A percentile compares a stretch with the other conserved stretches of the same genome.
Conservation (phyloP, 176 grass and related monocot genomes). For the Hsuehochloa calcarea region DNA sequence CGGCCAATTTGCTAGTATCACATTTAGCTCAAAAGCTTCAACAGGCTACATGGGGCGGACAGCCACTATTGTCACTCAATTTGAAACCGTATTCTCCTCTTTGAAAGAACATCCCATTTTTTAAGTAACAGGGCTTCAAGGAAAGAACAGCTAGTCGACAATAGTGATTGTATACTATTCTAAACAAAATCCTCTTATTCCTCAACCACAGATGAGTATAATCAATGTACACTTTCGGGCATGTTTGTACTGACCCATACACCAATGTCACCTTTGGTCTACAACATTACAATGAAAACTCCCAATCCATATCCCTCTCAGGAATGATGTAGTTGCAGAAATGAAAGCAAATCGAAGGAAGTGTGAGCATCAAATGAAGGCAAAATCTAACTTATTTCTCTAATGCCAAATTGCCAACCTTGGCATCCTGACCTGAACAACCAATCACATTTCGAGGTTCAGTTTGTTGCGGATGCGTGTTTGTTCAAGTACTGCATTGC, state of each 20-base stretch:
- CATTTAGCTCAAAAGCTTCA: too few species aligned
- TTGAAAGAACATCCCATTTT: background rate
- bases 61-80: too few species aligned
- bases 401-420: background rate
- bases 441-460: background rate
- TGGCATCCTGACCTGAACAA: background rate
- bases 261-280: background rate
- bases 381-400: background rate
- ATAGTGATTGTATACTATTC: background rate
- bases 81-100: background rate
- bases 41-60: too few species aligned
- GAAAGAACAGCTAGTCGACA: background rate
- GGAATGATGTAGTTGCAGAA: background rate
- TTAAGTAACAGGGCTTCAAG: background rate
- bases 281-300: background rate
- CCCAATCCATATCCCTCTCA: background rate
- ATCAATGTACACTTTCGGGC: too few species aligned
- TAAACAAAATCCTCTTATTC: background rate
- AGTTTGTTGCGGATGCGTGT: background rate
- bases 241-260: background rate
- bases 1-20: too few species aligned
- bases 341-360: too few species aligned
- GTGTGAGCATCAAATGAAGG: too few species aligned
- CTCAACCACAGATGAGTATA: background rate
- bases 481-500: conserved; percentile 57